These are phyloP conservation scores for Skeletonema marinoi DNA, from an alignment of 108 stramenopile species.

Conservation along the genomic window DNA sequence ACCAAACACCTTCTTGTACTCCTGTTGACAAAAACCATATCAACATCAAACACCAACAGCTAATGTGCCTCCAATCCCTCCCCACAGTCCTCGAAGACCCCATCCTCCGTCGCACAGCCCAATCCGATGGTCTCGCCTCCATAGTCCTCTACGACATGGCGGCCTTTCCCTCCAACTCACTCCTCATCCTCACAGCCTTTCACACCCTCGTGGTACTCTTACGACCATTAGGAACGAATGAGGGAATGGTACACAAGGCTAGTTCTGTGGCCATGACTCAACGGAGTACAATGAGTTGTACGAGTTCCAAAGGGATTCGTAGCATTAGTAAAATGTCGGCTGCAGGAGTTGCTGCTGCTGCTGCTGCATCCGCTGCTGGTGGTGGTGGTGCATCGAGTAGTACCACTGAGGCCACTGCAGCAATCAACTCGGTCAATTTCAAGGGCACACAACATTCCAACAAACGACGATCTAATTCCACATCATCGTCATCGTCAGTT, in stretches of 20 bases:
- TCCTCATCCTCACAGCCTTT: constrained; percentile 40
- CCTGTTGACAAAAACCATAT: neutral
- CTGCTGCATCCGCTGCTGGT: neutral
- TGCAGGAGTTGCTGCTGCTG: neutral
- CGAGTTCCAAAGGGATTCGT: neutral
- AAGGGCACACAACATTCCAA: neutral
- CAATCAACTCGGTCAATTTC: neutral
- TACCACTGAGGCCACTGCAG: neutral
- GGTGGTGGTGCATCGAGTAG: neutral
- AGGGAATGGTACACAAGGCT: constrained; percentile 48
- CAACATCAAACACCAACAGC: neutral
- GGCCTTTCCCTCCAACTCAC: constrained; percentile 16
- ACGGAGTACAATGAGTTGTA: constrained; percentile 14
- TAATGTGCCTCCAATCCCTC: constrained; percentile 34
- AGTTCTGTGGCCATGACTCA: neutral
- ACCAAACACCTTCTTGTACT: too few relatives aligned
- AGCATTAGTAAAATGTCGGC: neutral
- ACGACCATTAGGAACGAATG: constrained; percentile 50
- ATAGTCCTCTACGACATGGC: constrained; percentile 33
- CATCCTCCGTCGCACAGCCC: constrained; percentile 8
- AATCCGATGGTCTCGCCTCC: constrained; percentile 32
- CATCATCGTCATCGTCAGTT: neutral
- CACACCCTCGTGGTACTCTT: constrained; percentile 54
- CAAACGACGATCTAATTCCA: neutral
- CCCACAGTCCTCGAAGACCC: constrained; percentile 35